Evolutionary conservation across 139 green algal genomes (phyloP).

Genomic region (Tetradesmus lagerheimii): DNA sequence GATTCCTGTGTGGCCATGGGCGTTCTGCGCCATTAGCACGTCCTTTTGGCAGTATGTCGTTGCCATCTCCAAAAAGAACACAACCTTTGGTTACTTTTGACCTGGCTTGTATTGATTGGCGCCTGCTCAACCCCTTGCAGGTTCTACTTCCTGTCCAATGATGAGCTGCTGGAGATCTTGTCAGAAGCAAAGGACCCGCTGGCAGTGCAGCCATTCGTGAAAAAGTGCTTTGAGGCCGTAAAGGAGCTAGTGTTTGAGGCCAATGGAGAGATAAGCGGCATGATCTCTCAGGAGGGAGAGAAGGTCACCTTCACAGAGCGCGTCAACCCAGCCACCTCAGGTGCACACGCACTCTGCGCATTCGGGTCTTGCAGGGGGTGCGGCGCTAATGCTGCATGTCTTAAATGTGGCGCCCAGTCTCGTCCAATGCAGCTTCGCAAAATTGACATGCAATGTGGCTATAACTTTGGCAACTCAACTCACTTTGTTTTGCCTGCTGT

Average conservation of each 20-base stretch:
- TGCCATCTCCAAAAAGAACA: too few relatives aligned
- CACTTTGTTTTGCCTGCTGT: neutral
- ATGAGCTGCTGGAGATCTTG: constrained; percentile 89
- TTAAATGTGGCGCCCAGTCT: too few relatives aligned
- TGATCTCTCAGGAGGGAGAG: constrained; percentile 76
- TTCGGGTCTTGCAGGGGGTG: too few relatives aligned
- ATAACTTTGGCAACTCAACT: neutral
- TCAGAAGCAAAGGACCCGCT: constrained; percentile 84
- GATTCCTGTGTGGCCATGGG: too few relatives aligned
- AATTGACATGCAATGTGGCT: too few relatives aligned
- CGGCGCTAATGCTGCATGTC: too few relatives aligned
- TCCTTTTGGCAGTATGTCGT: too few relatives aligned
- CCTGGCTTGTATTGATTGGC: too few relatives aligned
- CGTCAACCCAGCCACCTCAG: constrained; percentile 71
- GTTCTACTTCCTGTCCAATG: constrained; percentile 89
- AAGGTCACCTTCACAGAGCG: constrained; percentile 74
- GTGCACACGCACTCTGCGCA: constrained; percentile 1
- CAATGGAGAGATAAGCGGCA: constrained; percentile 70
- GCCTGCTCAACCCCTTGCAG: constrained; percentile 37
- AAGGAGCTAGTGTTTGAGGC: constrained; percentile 68
- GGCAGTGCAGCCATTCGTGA: constrained; percentile 82
- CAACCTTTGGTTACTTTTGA: too few relatives aligned
- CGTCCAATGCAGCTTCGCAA: too few relatives aligned
- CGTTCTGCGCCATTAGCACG: too few relatives aligned
- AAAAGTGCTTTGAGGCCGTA: constrained; percentile 85